phyloP scores from a whole-genome alignment of 1,284 basidiomycete genomes.

The Cryptococcus sp. region DNA sequence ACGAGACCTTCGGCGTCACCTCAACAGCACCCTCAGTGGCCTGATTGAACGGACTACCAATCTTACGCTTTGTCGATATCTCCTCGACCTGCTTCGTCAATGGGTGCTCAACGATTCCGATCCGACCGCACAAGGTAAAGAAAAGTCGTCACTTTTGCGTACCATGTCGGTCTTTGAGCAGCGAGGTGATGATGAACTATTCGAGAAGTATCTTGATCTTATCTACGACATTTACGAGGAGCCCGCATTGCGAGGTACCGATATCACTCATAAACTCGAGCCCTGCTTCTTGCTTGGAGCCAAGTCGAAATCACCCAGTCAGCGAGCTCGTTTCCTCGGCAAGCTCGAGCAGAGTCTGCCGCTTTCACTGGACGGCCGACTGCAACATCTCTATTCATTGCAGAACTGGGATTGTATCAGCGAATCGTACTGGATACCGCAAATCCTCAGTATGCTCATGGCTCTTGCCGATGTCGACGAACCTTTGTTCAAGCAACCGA shows the following conservation, averaged over 20 bases:
- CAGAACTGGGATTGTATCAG: conserved; percentile 95
- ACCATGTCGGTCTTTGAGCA: conserved; percentile 89
- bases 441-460: conserved; percentile 84
- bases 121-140: conserved; percentile 76
- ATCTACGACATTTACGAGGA: conserved; percentile 95
- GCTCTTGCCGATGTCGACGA: conserved; percentile 72
- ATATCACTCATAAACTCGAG: conserved; percentile 90
- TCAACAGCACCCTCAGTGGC: conserved; percentile 68
- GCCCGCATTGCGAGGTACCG: conserved; percentile 77
- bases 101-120: conserved; percentile 85
- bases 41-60: conserved; percentile 93
- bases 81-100: conserved; percentile 79
- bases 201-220: conserved; percentile 80
- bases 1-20: conserved; percentile 57
- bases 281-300: conserved; percentile 91
- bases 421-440: conserved; percentile 92
- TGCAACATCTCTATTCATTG: conserved; percentile 87
- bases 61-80: conserved; percentile 70
- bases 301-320: conserved; percentile 69
- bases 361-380: conserved; percentile 69
- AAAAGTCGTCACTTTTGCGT: conserved; percentile 84
- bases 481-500: conserved; percentile 21
- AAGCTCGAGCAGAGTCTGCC: conserved; percentile 87
- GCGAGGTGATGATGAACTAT: conserved; percentile 65
- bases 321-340: conserved; percentile 85